These are phyloP conservation scores for Xylaria sp. DNA, from an alignment of 2,329 filamentous ascomycete genomes.

Conservation along the genomic window DNA sequence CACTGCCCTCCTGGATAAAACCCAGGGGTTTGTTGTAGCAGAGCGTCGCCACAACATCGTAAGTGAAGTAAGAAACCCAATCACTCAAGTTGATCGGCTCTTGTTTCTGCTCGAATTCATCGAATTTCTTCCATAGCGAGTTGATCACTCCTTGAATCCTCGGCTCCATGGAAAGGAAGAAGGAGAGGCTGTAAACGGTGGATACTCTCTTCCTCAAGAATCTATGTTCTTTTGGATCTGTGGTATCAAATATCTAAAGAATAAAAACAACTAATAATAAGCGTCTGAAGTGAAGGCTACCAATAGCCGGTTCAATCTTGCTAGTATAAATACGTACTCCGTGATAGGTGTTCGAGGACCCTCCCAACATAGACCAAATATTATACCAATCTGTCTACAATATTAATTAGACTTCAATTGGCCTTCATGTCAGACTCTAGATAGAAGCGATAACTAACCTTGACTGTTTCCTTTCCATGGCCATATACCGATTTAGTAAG, in stretches of 20 bases:
- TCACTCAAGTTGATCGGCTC: not conserved
- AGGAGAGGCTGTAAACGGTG: not conserved
- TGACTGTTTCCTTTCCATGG: not conserved
- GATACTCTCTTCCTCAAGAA: not conserved
- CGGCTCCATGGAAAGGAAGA: not conserved
- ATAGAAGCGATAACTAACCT: not conserved
- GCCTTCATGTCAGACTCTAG: not conserved
- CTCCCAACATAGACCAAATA: not conserved
- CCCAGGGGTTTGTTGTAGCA: not conserved
- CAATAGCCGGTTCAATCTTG: not conserved
- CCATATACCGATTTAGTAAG: not conserved
- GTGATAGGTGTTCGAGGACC: not conserved
- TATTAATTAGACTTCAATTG: not conserved
- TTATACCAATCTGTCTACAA: not conserved
- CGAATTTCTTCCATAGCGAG: not conserved
- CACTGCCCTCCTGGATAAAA: not conserved
- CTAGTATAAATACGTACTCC: not conserved
- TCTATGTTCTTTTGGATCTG: not conserved
- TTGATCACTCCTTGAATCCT: not conserved
- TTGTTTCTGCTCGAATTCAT: not conserved
- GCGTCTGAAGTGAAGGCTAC: not conserved
- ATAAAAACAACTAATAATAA: not conserved
- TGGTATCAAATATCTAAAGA: not conserved
- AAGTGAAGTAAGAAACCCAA: not conserved
- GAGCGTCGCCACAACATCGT: not conserved